Evolutionary conservation across 495 filamentous ascomycete species (phyloP), one percentile per base, ranked within the genome.

Genomic region (Chaetomidium leptoderma): DNA sequence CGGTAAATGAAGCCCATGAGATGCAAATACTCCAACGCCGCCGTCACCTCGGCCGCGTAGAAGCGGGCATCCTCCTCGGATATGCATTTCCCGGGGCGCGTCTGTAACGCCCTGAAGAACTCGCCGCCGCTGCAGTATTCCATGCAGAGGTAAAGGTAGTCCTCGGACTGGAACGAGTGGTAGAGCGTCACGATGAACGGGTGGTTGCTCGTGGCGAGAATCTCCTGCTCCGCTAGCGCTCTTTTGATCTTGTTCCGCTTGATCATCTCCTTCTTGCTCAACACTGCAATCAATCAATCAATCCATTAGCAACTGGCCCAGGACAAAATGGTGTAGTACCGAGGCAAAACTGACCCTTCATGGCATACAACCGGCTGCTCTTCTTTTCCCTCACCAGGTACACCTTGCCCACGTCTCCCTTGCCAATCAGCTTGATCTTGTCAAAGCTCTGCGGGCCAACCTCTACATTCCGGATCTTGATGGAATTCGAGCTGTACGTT

Each of bases 251-350:
- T 98, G 75, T 98, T 98, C 32, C 93, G 86, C 78, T 98, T 98
- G 77, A 98, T 98, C 93, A 98, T 98, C 77, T 98, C 93, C 79
- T 97, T 96, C 76, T 98, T 98, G 80, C 91, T 97, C 75, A 98
- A 65, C 10, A 98, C 93, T 98, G 68, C 24, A 21, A 17, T 14
- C 23, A 6, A 23, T 52, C 39, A 40, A 30, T 36, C 30, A 6
- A 23, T 52, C 39, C 30, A 30, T 36, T 23, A 51, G 46, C 46
- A 23, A 8, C 14, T 13, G 1, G 14, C 6, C 16, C 39, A 47
- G 0, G 5, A 33, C 7, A 21, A 33, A 37, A 32, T 47, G 0
- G n/a, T n/a, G n/a, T n/a, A 1, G 29, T 30, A n/a, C n/a, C 29
- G 3, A 24, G 11, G 6, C 4, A 24, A 49, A 24, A 55, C 33